Evolutionary conservation across 169 alveolate genomes (phyloP).

Genomic region (Toxoplasma gondii): DNA sequence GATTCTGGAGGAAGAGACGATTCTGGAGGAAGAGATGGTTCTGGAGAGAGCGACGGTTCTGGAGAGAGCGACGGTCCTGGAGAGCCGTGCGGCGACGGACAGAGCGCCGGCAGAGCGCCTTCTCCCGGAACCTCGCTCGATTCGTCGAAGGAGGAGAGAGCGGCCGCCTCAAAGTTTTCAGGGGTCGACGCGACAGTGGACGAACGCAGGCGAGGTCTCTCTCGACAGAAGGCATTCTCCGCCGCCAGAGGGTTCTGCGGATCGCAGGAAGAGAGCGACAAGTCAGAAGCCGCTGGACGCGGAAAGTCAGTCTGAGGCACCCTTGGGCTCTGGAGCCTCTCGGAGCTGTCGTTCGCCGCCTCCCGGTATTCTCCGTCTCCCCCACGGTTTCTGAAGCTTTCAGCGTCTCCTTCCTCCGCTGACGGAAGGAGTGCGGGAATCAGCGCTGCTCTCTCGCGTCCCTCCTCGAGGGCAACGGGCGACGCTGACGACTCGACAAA

Average conservation of each 20-base stretch:
- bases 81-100: background rate
- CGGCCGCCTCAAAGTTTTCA: background rate
- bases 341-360: too few species aligned
- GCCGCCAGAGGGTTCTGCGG: too few species aligned
- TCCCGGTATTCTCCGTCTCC: too few species aligned
- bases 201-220: background rate
- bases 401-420: background rate
- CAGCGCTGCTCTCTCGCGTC: too few species aligned
- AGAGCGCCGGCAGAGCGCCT: background rate
- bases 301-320: too few species aligned
- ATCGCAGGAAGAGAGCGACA: too few species aligned
- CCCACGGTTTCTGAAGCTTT: background rate
- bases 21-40: background rate
- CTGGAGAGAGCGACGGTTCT: background rate
- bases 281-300: too few species aligned
- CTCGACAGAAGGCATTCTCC: background rate
- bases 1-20: background rate
- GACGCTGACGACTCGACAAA: too few species aligned
- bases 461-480: too few species aligned
- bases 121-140: background rate
- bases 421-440: background rate
- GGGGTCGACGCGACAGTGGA: background rate
- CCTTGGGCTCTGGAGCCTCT: too few species aligned
- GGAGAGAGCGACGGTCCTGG: background rate
- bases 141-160: background rate